phyloP scores from a whole-genome alignment of 495 filamentous ascomycete genomes.

The Xylaria flabelliformis region DNA sequence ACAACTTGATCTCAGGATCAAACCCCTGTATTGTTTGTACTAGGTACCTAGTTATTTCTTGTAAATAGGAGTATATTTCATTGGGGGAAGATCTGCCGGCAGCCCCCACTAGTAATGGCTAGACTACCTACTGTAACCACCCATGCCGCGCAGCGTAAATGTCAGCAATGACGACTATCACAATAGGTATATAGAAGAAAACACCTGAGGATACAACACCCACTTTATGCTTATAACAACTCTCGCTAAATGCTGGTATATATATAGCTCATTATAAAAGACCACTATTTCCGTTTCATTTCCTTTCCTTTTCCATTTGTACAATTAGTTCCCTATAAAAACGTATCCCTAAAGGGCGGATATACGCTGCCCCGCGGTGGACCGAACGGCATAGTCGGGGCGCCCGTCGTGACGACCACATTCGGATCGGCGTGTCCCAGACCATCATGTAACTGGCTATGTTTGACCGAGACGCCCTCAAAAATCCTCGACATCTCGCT shows the following conservation, averaged over 20 bases:
- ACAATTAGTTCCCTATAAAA: conserved; percentile 23
- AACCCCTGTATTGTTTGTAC: no score
- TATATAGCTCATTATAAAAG: neutral
- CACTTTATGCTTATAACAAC: neutral
- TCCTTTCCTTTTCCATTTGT: neutral
- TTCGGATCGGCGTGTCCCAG: conserved; percentile 19
- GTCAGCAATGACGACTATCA: neutral
- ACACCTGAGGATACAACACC: neutral
- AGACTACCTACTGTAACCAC: neutral
- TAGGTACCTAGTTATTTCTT: no score
- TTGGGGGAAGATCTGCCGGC: neutral
- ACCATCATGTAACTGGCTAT: conserved; percentile 26
- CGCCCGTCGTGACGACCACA: conserved; percentile 13
- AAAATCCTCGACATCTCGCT: conserved; percentile 55
- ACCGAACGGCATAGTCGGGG: conserved; percentile 20
- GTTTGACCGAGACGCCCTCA: conserved; percentile 47
- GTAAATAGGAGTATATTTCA: neutral
- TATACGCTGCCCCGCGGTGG: conserved; percentile 33
- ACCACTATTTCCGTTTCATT: neutral
- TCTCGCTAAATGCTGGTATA: neutral
- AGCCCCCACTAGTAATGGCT: neutral
- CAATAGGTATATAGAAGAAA: neutral
- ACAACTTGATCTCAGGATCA: no score
- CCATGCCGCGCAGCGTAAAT: neutral
- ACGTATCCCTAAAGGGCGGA: conserved; percentile 44